Evolutionary conservation across 2,329 filamentous ascomycete species (phyloP), one percentile per base, ranked within the genome.

Genomic region (Calonectria leucothoes): DNA sequence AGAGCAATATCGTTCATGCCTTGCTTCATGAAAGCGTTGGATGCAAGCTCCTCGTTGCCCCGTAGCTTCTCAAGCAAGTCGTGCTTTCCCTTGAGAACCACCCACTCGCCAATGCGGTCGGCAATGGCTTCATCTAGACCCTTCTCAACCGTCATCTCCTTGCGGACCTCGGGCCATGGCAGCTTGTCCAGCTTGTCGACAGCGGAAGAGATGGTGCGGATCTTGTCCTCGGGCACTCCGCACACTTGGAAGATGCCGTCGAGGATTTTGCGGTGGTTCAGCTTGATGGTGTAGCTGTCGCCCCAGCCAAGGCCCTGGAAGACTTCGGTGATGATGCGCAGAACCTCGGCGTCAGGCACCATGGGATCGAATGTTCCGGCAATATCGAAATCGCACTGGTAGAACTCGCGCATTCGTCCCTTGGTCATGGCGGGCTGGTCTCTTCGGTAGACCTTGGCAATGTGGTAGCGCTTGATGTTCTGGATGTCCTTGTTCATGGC

Each of bases 321-420:
- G 49, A 98, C 94, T 83, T 98, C 95, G 79, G 91, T 92, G 70
- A 94, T 91, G 77, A 98, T 95, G 71, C 94, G 91, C 79, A 98
- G 86, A 72, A 98, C 93, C 86, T 98, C 96, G 45, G 95, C 94
- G 82, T 98, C 96, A 70, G 96, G 95, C 31, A 98, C 90, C 95
- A 98, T 98, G 68, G 94, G 86, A 83, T 98, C 96, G 86, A 95
- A 97, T 51, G 87, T 88, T 74, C 96, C 95, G 15, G 96, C 96
- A 85, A 98, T 96, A 83, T 98, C 96, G 82, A 98, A 97, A 86
- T 98, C 96, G 87, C 96, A 98, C 85, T 98, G 96, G 87, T 97
- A 98, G 85, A 98, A 98, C 86, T 98, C 96, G 81, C 96, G 91
- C 94, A 98, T 97, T 68, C 96, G 92, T 66, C 96, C 96, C 84